Evolutionary conservation across 768 basidiomycete genomes (phyloP).

Genomic region (Harrya chromipes): DNA sequence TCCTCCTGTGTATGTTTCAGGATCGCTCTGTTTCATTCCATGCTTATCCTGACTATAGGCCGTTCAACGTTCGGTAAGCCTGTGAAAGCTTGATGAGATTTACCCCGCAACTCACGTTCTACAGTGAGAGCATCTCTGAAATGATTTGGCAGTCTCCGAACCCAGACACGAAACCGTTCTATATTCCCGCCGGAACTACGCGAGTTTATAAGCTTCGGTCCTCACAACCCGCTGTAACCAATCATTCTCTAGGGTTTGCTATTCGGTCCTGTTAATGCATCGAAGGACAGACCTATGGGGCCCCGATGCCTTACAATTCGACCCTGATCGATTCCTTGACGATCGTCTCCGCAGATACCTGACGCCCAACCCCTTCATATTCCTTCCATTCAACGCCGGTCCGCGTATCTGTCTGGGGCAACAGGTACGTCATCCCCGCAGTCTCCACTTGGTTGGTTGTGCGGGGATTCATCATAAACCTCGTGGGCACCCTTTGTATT

Average conservation of each 20-base stretch:
- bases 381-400: conserved; percentile 42
- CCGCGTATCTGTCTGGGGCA: conserved; percentile 38
- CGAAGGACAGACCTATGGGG: conserved; percentile 38
- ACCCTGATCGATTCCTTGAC: conserved; percentile 42
- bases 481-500: neutral
- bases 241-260: conserved; percentile 19
- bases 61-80: conserved; percentile 33
- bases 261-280: conserved; percentile 34
- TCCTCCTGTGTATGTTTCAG: conserved; percentile 28
- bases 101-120: neutral
- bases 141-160: conserved; percentile 25
- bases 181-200: conserved; percentile 25
- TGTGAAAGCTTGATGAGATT: neutral
- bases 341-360: conserved; percentile 34
- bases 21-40: neutral
- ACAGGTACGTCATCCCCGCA: conserved; percentile 24
- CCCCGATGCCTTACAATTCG: conserved; percentile 35
- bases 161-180: conserved; percentile 26
- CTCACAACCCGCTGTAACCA: neutral
- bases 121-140: conserved; percentile 21
- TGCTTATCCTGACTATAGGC: conserved; percentile 18
- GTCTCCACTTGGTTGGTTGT: neutral
- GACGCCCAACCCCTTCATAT: conserved; percentile 39
- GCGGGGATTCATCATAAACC: neutral
- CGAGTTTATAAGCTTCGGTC: neutral